Conservation (phyloP, 495 filamentous ascomycete genomes). For the Chaetomium tenue region DNA sequence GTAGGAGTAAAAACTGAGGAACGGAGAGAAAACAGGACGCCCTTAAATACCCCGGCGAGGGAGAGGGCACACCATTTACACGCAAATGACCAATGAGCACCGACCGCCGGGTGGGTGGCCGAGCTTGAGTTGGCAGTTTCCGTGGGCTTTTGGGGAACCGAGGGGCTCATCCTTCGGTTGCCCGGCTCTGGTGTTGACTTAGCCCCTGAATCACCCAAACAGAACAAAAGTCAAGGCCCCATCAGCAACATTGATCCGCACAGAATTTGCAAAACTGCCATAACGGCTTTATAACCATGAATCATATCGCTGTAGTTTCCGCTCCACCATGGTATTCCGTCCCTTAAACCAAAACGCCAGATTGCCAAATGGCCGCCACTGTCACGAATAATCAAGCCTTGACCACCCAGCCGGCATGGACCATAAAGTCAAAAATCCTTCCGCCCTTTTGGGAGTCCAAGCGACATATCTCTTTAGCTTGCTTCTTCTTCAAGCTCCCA, state of each 20-base stretch:
- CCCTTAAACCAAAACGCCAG: conserved; percentile 8
- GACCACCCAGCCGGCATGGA: conserved; percentile 86
- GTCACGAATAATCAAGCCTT: conserved; percentile 52
- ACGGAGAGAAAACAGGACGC: neutral
- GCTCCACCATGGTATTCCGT: conserved; percentile 22
- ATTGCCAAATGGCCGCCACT: neutral
- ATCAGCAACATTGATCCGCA: neutral
- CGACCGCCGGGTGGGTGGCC: neutral
- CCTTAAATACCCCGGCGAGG: conserved; percentile 12
- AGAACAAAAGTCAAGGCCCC: neutral
- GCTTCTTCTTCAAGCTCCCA: conserved; percentile 86
- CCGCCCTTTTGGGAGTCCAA: conserved; percentile 54
- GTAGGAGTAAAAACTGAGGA: neutral
- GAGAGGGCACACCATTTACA: conserved; percentile 11
- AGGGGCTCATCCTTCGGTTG: conserved; percentile 7
- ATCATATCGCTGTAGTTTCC: conserved; percentile 4
- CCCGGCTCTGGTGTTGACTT: conserved; percentile 1
- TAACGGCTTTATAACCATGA: conserved; percentile 5
- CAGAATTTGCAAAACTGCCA: neutral
- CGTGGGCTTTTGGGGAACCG: neutral
- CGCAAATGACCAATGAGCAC: conserved; percentile 17
- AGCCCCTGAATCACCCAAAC: conserved; percentile 16
- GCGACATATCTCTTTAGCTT: conserved; percentile 63
- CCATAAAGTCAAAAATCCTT: conserved; percentile 90
- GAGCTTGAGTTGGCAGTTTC: neutral